Evolutionary conservation across 2,329 filamentous ascomycete genomes (phyloP), one percentile per base, ranked within the genome.

Genomic region (Trichophyton simii): DNA sequence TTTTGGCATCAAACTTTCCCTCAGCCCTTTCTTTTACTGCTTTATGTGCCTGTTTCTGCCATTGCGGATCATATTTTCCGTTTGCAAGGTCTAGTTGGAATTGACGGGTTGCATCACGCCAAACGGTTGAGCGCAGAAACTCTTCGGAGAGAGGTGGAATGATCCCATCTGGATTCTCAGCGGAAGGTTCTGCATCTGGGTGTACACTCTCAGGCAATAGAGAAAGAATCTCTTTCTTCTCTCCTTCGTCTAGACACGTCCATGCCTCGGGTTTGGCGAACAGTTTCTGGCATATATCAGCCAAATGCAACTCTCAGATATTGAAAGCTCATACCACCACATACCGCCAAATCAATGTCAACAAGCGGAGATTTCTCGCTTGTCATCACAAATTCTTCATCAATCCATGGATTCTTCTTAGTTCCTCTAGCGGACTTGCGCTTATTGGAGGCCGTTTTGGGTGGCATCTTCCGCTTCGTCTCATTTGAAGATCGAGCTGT

Each of bases 1-100:
- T 80, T 72, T 79, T 83, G 4, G 72, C 72, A 65, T 87, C 82
- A 64, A 81, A 87, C 5, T 76, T 75, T 0, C 84, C 84, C 0
- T 73, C 72, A 1, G 74, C 75, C 9, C 83, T 76, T 63, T 80
- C 75, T 58, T 76, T 67, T 58, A 79, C 77, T 1, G 84, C 84
- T 65, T 76, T 70, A 38, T 76, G 72, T 13, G 84, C 84, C 61
- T 82, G 74, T 1, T 72, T 73, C 62, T 81, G 75, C 83, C 83
- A 87, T 58, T 76, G 75, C 8, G 80, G 79, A n/a, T 80, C 78
- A 65, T 84, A 79, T 58, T 77, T 78, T 1, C 84, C 84, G 28
- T 77, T 73, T 22, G 70, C 70, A 0, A 86, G 73, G 65, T 86
- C 82, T 2, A 78, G 68, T 67, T 84, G 78, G 68, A 82, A 86